A percentile compares a stretch with the other conserved stretches of the same genome.
These are phyloP conservation scores for Bipolaris cookei DNA, from an alignment of 2,329 filamentous ascomycete species.

Conservation along the genomic window DNA sequence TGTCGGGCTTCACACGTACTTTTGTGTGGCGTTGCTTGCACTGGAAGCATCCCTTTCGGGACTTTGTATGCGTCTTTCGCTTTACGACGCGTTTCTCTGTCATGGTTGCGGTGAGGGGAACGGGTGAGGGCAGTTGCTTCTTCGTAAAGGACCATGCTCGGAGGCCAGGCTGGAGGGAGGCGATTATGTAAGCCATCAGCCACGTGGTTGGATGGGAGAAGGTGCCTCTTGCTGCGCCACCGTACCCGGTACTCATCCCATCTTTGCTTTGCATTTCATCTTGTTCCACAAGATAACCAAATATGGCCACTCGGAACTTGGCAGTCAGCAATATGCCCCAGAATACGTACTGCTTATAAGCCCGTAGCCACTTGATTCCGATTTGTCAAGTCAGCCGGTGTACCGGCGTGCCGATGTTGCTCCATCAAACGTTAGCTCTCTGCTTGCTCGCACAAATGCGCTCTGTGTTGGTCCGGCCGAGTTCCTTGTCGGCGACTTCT, in stretches of 20 bases:
- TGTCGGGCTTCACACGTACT: constrained; percentile 23
- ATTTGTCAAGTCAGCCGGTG: constrained; percentile 33
- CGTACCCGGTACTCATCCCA: too few relatives aligned
- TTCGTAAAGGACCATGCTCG: constrained; percentile 2
- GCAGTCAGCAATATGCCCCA: neutral
- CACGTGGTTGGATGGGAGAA: constrained; percentile 4
- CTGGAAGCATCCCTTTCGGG: constrained; percentile 39
- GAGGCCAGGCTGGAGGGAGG: constrained; percentile 3
- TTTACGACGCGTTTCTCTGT: constrained; percentile 32
- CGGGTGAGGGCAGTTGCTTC: constrained; percentile 2
- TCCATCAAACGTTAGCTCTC: constrained; percentile 39
- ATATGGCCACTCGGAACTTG: neutral
- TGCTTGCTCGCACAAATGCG: constrained; percentile 39
- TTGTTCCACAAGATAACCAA: neutral
- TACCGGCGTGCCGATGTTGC: constrained; percentile 40
- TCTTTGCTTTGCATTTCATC: neutral
- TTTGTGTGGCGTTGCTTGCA: constrained; percentile 45
- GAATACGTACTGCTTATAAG: neutral
- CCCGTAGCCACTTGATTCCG: constrained; percentile 27
- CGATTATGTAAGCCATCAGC: constrained; percentile 16
- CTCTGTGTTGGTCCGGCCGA: constrained; percentile 29
- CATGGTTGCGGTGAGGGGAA: constrained; percentile 14
- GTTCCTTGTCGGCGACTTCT: constrained; percentile 14
- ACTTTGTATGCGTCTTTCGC: constrained; percentile 44
- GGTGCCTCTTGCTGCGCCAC: too few relatives aligned